Evolutionary conservation across 371 early-diverging fungal species (phyloP).

Genomic region (Chytridiales sp.): DNA sequence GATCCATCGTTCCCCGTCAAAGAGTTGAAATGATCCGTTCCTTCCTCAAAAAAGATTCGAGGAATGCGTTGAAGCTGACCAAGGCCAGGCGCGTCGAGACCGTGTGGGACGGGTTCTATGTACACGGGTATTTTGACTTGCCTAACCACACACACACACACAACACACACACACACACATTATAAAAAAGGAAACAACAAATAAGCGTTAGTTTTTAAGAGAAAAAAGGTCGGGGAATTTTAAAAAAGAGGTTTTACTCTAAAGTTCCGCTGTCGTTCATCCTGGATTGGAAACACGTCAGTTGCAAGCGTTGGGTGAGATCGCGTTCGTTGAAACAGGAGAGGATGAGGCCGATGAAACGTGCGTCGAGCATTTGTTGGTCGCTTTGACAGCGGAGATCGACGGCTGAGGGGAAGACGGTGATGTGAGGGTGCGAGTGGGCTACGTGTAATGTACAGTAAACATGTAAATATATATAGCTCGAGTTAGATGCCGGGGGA

Average conservation of each 20-base stretch:
- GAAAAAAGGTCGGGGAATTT: background rate
- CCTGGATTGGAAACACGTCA: conserved; percentile 39
- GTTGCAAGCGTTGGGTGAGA: conserved; percentile 19
- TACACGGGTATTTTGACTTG: conserved; percentile 22
- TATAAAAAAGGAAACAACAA: background rate
- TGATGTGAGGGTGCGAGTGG: conserved; percentile 70
- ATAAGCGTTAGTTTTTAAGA: background rate
- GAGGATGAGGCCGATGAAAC: conserved; percentile 70
- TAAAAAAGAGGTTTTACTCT: background rate
- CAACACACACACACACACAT: background rate
- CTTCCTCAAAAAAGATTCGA: conserved; percentile 19
- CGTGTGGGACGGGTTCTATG: conserved; percentile 7
- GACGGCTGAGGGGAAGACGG: conserved; percentile 73
- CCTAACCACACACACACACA: background rate
- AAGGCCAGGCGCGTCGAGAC: background rate
- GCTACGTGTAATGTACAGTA: conserved; percentile 16
- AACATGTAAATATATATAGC: background rate
- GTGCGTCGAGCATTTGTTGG: conserved; percentile 64
- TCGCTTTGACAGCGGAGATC: conserved; percentile 68
- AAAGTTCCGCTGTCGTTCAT: conserved; percentile 41
- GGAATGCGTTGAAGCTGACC: conserved; percentile 21
- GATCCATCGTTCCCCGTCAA: background rate
- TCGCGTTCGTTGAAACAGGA: conserved; percentile 62
- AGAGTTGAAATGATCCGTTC: background rate
- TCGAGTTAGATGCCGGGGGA: too few relatives aligned